Percentiles rank a stretch among this genome's conserved stretches.
These are phyloP conservation scores for Pythium angustatum DNA, from an alignment of 352 stramenopile genomes.

Conservation along the genomic window DNA sequence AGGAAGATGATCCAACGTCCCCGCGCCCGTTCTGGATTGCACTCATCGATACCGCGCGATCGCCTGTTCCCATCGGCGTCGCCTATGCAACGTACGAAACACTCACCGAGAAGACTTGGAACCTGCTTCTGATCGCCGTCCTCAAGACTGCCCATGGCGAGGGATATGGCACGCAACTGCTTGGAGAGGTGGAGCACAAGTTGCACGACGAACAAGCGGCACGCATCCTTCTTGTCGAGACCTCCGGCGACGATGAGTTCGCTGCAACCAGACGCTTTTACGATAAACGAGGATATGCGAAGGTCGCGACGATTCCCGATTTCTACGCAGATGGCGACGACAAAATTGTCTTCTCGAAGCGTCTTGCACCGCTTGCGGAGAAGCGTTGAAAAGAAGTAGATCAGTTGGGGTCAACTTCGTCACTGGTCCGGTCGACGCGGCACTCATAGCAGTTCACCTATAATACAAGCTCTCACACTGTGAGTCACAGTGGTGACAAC, in stretches of 20 bases:
- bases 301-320: constrained; percentile 1
- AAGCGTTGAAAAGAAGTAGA: no score
- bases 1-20: neutral
- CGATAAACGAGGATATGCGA: constrained; percentile 5
- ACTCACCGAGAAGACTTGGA: constrained; percentile 15
- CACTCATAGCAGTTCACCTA: no score
- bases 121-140: constrained; percentile 11
- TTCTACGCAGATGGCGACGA: constrained; percentile 21
- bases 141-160: neutral
- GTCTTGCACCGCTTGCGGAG: no score
- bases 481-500: no score
- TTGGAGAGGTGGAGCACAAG: neutral
- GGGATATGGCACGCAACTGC: constrained; percentile 4
- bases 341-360: constrained; percentile 9
- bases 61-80: constrained; percentile 3
- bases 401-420: no score
- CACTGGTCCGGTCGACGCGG: no score
- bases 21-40: neutral
- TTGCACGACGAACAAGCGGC: neutral
- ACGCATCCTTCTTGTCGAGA: constrained; percentile 8
- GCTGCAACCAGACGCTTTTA: constrained; percentile 2
- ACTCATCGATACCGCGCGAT: neutral
- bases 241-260: constrained; percentile 1
- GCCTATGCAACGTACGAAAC: constrained; percentile 9
- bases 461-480: no score